Base-by-base conservation (phyloP, 2,329 filamentous ascomycete species). In the Fusarium globosum region DNA sequence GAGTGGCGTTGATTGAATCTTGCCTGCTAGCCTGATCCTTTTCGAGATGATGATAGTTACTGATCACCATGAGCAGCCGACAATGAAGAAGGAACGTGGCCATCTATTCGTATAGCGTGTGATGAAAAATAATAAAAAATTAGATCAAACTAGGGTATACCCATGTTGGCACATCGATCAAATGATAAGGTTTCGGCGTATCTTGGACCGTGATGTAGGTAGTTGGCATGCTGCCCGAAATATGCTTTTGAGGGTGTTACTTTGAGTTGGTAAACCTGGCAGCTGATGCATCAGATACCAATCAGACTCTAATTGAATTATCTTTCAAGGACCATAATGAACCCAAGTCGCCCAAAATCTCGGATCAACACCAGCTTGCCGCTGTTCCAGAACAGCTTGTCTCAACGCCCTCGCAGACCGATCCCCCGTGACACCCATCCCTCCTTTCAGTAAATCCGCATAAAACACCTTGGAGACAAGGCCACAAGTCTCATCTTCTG, bases 401-500 rank as follows among this genome's bases (percentile, higher is more conserved):
- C 56, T 59, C 33, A 59, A 7, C 15, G 42, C 56, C 18, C 35
- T 39, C 11, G 42, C 41, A 13, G 56, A 21, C 13, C 33, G 6
- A 35, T 51, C 26, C 12, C 56, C 56, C 11, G 56, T 49, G 6
- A 59, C 23, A 23, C 8, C 16, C 2, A 6, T 8, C 20, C 43
- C 42, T 5, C 18, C 42, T 46, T 39, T 30, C 14, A 30, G 2
- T 6, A 59, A 39, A 4, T 51, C 56, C 0, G 12, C 14, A 1
- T 59, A 49, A 48, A 59, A 59, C 0, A 11, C 33, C 56, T 39
- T 49, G 2, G 56, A 59, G 0, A 59, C 23, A 12, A 36, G 56
- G 10, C 56, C 56, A 8, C 56, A 59, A 6, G 42, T 59, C 15
- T 59, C 56, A 59, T 59, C 42, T 10, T 59, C 42, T 6, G 56